Evolutionary conservation across 2,329 filamentous ascomycete species (phyloP).

Genomic region (Phoma sp.): DNA sequence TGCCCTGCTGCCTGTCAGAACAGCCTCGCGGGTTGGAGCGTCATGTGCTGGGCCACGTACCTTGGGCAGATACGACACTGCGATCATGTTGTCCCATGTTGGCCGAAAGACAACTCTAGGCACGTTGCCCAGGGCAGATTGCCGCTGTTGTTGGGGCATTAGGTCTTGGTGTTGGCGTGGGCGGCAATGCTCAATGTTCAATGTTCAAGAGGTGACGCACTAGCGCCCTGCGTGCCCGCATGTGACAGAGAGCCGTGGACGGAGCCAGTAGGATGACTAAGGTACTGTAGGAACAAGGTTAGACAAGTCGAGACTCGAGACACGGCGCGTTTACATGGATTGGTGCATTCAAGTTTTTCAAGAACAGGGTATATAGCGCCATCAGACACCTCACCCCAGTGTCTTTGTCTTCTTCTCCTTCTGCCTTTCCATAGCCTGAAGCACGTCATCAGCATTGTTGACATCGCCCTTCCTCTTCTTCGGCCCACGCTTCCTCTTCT

Average conservation of each 20-base stretch:
- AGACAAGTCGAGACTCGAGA: too few species aligned
- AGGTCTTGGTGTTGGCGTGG: not conserved
- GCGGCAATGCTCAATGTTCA: not conserved
- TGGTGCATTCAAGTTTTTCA: too few species aligned
- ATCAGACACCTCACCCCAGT: conserved; percentile 8
- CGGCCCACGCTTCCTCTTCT: conserved; percentile 70
- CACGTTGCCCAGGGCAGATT: conserved; percentile 35
- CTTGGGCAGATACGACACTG: conserved; percentile 41
- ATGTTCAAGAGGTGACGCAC: conserved; percentile 2
- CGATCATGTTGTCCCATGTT: conserved; percentile 33
- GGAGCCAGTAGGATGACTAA: too few species aligned
- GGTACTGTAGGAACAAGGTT: not conserved
- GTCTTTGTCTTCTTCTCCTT: conserved; percentile 51
- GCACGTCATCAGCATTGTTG: conserved; percentile 80
- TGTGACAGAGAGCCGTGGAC: not conserved
- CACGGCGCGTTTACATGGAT: not conserved
- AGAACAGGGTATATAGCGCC: conserved; percentile 7
- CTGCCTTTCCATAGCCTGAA: conserved; percentile 75
- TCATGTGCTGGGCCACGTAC: conserved; percentile 16
- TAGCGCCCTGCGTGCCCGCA: conserved; percentile 4
- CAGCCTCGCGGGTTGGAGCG: not conserved
- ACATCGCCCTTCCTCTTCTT: conserved; percentile 81
- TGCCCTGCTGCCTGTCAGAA: conserved; percentile 60
- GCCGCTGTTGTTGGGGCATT: conserved; percentile 41
- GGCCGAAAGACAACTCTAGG: conserved; percentile 38